Conservation (phyloP, 2,329 filamentous ascomycete genomes). For the Xylariaceae sp. region DNA sequence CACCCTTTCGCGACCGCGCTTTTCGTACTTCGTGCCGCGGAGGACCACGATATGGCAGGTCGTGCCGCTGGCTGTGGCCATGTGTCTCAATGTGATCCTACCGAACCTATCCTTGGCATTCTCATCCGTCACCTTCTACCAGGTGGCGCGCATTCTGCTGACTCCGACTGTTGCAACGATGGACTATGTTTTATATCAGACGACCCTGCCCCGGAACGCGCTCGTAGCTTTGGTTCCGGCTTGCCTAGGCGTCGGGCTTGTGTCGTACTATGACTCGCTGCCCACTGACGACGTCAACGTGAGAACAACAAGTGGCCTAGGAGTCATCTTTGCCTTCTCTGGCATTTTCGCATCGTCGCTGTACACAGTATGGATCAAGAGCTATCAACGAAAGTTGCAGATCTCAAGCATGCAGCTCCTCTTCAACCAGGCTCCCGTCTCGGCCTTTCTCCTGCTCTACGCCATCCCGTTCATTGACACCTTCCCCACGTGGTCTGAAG, state of each 20-base stretch:
- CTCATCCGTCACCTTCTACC: slow-evolving; percentile 68
- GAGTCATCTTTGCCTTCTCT: slow-evolving; percentile 62
- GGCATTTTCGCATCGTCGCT: slow-evolving; percentile 65
- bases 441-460: slow-evolving; percentile 61
- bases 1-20: slow-evolving; percentile 54
- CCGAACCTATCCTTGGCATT: slow-evolving; percentile 67
- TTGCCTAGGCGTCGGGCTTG: slow-evolving; percentile 62
- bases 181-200: slow-evolving; percentile 61
- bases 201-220: slow-evolving; percentile 54
- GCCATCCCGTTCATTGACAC: slow-evolving; percentile 64
- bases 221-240: slow-evolving; percentile 56
- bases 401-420: slow-evolving; percentile 69
- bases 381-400: slow-evolving; percentile 62
- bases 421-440: slow-evolving; percentile 65
- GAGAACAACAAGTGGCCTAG: slow-evolving; percentile 55
- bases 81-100: slow-evolving; percentile 68
- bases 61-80: slow-evolving; percentile 62
- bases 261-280: slow-evolving; percentile 67
- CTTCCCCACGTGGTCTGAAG: slow-evolving; percentile 55
- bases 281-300: slow-evolving; percentile 44
- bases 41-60: slow-evolving; percentile 55
- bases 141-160: slow-evolving; percentile 65
- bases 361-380: slow-evolving; percentile 68
- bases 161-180: slow-evolving; percentile 64
- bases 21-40: slow-evolving; percentile 59